phyloP scores from a whole-genome alignment of 78 protist genomes.

The Cavenderia fasciculata region DNA sequence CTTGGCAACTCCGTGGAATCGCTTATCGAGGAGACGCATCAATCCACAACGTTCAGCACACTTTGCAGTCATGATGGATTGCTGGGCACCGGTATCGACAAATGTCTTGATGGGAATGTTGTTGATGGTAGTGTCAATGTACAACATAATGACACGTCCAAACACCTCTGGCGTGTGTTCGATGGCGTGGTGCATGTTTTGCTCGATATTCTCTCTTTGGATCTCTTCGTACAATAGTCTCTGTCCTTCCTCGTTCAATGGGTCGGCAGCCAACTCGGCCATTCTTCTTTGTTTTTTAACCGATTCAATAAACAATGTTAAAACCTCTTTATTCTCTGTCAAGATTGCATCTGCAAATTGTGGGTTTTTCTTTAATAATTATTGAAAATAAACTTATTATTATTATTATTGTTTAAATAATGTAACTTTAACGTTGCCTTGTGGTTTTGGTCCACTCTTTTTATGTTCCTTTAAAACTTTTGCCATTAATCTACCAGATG shows the following conservation, averaged over 20 bases:
- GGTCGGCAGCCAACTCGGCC: constrained; percentile 59
- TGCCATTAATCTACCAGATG: not conserved
- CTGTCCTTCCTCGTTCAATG: constrained; percentile 79
- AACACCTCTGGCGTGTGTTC: constrained; percentile 91
- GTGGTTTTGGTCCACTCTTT: too few relatives aligned
- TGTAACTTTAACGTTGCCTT: too few relatives aligned
- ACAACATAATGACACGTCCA: constrained; percentile 87
- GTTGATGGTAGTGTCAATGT: constrained; percentile 81
- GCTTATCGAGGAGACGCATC: constrained; percentile 77
- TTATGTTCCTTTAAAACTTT: constrained; percentile 23
- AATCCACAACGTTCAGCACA: constrained; percentile 85
- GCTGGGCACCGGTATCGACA: constrained; percentile 92
- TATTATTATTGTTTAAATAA: too few relatives aligned
- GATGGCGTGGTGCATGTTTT: constrained; percentile 83
- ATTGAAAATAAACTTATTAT: too few relatives aligned
- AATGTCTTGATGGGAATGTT: constrained; percentile 79
- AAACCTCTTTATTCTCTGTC: constrained; percentile 1
- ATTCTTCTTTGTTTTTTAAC: constrained; percentile 54
- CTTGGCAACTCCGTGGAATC: constrained; percentile 87
- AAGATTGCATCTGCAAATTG: constrained; percentile 76
- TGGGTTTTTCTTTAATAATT: constrained; percentile 48
- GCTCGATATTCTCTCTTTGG: constrained; percentile 70
- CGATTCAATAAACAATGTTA: not conserved
- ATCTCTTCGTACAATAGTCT: constrained; percentile 58
- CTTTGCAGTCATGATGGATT: constrained; percentile 80